Conservation (phyloP, 164 flowering plant species). For the Echeveria elegans region DNA sequence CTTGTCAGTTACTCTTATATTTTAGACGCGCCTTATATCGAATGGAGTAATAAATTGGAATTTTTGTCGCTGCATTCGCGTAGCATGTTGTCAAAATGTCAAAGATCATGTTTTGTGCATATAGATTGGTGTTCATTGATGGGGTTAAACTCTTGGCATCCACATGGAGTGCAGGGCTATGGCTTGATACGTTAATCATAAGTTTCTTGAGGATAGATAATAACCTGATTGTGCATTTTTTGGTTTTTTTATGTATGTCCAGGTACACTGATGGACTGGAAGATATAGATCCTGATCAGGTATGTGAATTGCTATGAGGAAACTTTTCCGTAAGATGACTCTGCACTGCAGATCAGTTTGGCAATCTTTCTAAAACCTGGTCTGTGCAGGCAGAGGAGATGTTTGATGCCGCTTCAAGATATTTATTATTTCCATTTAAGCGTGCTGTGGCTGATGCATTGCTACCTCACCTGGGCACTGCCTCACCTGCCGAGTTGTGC, state of each 20-base stretch:
- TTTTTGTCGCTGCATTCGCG: no score
- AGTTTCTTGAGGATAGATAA: neutral
- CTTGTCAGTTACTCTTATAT: neutral
- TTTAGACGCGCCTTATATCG: neutral
- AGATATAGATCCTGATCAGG: conserved; percentile 89
- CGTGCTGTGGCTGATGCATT: conserved; percentile 94
- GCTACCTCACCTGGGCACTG: conserved; percentile 79
- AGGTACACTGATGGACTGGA: conserved; percentile 93
- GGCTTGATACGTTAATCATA: neutral
- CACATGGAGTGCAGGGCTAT: neutral
- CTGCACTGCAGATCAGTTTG: neutral
- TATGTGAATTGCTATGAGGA: conserved; percentile 15
- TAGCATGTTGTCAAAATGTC: neutral
- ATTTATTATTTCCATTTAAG: conserved; percentile 85
- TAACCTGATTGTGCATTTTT: neutral
- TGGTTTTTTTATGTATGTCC: conserved; percentile 8
- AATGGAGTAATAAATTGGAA: no score
- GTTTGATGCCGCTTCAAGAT: conserved; percentile 98
- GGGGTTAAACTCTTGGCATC: neutral
- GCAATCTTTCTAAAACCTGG: neutral
- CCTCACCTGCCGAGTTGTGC: conserved; percentile 78
- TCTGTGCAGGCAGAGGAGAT: conserved; percentile 80
- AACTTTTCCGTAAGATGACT: neutral
- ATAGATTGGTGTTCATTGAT: neutral
- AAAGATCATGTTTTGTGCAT: neutral